A percentile compares a stretch with the other conserved stretches of the same genome.
These are phyloP conservation scores for Neoconidiobolus thromboides DNA, from an alignment of 371 early-diverging fungal species.

Conservation along the genomic window DNA sequence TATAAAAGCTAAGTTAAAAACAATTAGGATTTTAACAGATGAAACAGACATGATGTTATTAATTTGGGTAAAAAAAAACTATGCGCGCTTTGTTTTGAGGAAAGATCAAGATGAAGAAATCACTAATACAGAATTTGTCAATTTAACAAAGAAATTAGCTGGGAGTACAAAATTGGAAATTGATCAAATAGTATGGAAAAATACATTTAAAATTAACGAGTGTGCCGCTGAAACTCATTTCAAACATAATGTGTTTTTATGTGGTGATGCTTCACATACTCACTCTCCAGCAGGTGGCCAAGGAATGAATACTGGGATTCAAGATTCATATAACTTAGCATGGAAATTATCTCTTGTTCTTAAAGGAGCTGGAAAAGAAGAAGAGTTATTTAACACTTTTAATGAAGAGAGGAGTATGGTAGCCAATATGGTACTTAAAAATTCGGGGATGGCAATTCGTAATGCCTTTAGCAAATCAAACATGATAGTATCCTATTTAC, in stretches of 20 bases:
- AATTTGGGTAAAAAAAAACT: slow-evolving; percentile 3
- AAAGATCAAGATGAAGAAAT: slow-evolving; percentile 8
- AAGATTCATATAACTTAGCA: slow-evolving; percentile 21
- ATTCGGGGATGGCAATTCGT: neutral
- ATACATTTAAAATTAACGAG: neutral
- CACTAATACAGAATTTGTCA: slow-evolving; percentile 9
- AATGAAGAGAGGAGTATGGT: slow-evolving; percentile 13
- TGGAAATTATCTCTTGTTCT: slow-evolving; percentile 22
- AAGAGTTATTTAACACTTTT: slow-evolving; percentile 11
- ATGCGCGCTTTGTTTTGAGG: slow-evolving; percentile 7
- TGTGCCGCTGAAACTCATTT: neutral
- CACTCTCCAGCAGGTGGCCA: slow-evolving; percentile 21
- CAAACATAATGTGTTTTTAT: slow-evolving; percentile 11
- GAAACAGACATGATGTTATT: neutral
- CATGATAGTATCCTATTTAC: neutral
- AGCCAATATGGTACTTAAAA: slow-evolving; percentile 6
- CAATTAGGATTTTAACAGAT: no score
- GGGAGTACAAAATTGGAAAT: slow-evolving; percentile 8
- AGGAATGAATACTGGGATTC: slow-evolving; percentile 24
- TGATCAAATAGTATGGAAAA: neutral
- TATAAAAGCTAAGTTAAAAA: slow-evolving; percentile 3
- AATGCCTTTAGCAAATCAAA: neutral
- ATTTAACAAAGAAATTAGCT: slow-evolving; percentile 4
- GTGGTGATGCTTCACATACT: slow-evolving; percentile 21
- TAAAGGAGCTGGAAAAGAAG: slow-evolving; percentile 4